phyloP scores from a whole-genome alignment of 306 rosid genomes.

The Quercus bicolor region DNA sequence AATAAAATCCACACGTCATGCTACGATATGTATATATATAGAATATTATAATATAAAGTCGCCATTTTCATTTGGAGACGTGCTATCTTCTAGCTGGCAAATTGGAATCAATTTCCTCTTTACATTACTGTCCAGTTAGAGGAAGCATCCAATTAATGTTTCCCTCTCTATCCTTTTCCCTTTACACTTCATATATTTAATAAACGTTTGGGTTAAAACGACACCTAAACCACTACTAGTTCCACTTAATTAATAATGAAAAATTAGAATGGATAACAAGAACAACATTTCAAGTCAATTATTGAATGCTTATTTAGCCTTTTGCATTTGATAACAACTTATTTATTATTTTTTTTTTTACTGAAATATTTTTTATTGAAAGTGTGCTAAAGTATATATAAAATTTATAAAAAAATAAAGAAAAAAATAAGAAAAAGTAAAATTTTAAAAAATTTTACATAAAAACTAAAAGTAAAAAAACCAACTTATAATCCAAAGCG shows the following conservation, averaged over 20 bases:
- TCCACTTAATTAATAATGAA: neutral
- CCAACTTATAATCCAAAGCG: too few relatives aligned
- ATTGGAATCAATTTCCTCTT: neutral
- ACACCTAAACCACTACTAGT: conserved; percentile 17
- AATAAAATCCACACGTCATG: neutral
- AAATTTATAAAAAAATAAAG: too few relatives aligned
- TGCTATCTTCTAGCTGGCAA: conserved; percentile 35
- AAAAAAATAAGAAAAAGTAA: too few relatives aligned
- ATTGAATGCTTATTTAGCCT: too few relatives aligned
- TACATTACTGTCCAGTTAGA: neutral
- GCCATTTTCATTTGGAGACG: neutral
- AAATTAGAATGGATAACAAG: too few relatives aligned
- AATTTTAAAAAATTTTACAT: rapidly evolving
- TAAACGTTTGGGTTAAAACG: neutral
- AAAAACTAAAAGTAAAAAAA: too few relatives aligned
- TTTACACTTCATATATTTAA: neutral
- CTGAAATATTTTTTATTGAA: rapidly evolving
- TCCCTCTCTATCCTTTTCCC: conserved; percentile 6
- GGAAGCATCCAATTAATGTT: conserved; percentile 8
- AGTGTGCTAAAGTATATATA: too few relatives aligned
- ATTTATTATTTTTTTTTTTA: too few relatives aligned
- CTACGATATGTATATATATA: neutral
- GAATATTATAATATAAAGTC: neutral
- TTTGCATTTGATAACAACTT: too few relatives aligned
- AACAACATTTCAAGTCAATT: too few relatives aligned